phyloP scores from a whole-genome alignment of 2,329 filamentous ascomycete species.

The Byssochlamys sp. region DNA sequence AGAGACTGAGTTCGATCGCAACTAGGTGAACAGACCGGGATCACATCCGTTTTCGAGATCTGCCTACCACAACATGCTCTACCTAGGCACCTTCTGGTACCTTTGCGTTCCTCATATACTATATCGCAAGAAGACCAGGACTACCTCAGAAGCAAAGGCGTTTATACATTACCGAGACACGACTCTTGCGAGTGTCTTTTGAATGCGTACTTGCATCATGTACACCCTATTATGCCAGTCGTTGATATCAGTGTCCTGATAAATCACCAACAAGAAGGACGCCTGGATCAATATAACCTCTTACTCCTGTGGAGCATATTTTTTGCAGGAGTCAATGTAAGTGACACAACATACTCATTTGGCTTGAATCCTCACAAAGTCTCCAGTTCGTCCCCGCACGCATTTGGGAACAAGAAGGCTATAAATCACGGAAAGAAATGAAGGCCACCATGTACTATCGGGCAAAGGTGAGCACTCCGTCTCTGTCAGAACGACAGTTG shows the following conservation, averaged over 20 bases:
- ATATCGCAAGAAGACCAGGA: not conserved
- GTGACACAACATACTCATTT: not conserved
- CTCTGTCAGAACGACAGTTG: conserved; percentile 1
- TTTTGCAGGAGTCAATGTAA: conserved; percentile 27
- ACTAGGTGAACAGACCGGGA: conserved; percentile 15
- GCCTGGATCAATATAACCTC: conserved; percentile 22
- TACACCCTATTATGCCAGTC: conserved; percentile 31
- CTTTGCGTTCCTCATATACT: not conserved
- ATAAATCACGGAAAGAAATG: conserved; percentile 23
- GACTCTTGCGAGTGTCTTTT: conserved; percentile 23
- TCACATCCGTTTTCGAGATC: conserved; percentile 12
- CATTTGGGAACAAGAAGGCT: conserved; percentile 21
- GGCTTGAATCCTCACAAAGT: not conserved
- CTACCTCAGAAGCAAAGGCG: conserved; percentile 20
- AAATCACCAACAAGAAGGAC: conserved; percentile 16
- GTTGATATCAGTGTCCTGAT: conserved; percentile 24
- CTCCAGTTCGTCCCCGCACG: conserved; percentile 16
- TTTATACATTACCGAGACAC: conserved; percentile 22
- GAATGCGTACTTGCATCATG: conserved; percentile 27
- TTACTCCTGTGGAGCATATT: conserved; percentile 34
- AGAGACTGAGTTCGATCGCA: not conserved
- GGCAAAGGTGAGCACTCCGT: conserved; percentile 23
- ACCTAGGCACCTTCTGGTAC: conserved; percentile 16
- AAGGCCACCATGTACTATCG: conserved; percentile 30
- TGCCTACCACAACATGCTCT: conserved; percentile 12